Conservation (phyloP, 129 eudicot genomes). For the Solidago caesia region DNA sequence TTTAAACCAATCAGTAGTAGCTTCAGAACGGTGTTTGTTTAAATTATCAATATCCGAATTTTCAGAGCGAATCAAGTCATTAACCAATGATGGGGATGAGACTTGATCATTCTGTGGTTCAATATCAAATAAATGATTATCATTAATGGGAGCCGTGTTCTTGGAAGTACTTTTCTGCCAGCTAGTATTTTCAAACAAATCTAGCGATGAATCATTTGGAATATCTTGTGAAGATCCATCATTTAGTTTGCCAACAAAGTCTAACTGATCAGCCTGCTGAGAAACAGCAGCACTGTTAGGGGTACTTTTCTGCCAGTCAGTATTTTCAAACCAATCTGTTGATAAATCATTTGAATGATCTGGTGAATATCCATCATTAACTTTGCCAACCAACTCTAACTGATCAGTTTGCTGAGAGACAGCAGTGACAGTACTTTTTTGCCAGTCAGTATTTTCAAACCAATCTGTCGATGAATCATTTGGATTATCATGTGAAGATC, state of each 20-base stretch:
- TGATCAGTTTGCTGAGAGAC: not conserved
- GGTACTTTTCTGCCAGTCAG: conserved; percentile 29
- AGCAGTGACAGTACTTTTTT: conserved; percentile 9
- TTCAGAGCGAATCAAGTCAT: conserved; percentile 13
- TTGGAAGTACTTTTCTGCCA: conserved; percentile 23
- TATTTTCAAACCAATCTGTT: conserved; percentile 39
- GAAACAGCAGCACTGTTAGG: not conserved
- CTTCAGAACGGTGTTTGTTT: conserved; percentile 18
- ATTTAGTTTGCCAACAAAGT: not conserved
- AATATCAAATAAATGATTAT: conserved; percentile 32
- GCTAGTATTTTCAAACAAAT: conserved; percentile 38
- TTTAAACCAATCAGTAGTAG: conserved; percentile 42
- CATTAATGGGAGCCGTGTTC: conserved; percentile 6
- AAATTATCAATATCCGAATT: conserved; percentile 21
- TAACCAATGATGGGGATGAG: conserved; percentile 11
- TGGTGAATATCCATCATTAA: conserved; percentile 10
- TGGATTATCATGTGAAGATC: conserved; percentile 6
- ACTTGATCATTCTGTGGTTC: not conserved
- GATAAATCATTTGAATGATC: conserved; percentile 25
- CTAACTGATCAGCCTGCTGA: not conserved
- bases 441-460: conserved; percentile 37
- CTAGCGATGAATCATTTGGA: conserved; percentile 29
- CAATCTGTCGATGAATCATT: conserved; percentile 38
- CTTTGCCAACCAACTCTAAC: not conserved
- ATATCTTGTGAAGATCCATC: conserved; percentile 10